These are phyloP conservation scores for Cicer chorassanicum DNA, from an alignment of 306 rosid species.

Conservation along the genomic window DNA sequence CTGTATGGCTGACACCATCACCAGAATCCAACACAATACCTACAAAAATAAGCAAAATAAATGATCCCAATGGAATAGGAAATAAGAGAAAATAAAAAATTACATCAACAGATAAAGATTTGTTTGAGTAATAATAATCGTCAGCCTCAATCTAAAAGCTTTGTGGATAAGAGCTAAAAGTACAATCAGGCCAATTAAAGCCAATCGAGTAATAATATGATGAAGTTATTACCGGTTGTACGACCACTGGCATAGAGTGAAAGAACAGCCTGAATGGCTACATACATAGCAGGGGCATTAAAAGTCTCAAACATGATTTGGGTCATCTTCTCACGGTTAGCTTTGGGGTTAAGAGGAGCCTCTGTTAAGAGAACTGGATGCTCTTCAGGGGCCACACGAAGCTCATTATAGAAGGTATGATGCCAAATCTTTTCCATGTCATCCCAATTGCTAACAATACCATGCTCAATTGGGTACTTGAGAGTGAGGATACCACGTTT, in stretches of 20 bases:
- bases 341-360: constrained; percentile 97
- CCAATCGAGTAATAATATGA: neutral
- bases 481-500: constrained; percentile 86
- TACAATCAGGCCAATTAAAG: neutral
- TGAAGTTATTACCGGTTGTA: constrained; percentile 74
- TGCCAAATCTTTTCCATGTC: constrained; percentile 56
- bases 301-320: constrained; percentile 98
- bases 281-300: constrained; percentile 97
- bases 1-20: constrained; percentile 60
- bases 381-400: constrained; percentile 96
- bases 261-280: constrained; percentile 97
- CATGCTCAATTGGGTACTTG: constrained; percentile 91
- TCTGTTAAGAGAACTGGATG: constrained; percentile 93
- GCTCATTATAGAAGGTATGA: constrained; percentile 83
- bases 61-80: constrained; percentile 12
- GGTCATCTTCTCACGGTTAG: constrained; percentile 97
- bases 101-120: neutral
- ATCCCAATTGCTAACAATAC: constrained; percentile 74
- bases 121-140: neutral
- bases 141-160: neutral
- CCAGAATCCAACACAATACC: constrained; percentile 63
- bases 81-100: neutral
- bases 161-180: neutral
- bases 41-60: constrained; percentile 28
- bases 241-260: constrained; percentile 97